phyloP scores from a whole-genome alignment of 768 basidiomycete species.

The Neoboletus brunneissimus region DNA sequence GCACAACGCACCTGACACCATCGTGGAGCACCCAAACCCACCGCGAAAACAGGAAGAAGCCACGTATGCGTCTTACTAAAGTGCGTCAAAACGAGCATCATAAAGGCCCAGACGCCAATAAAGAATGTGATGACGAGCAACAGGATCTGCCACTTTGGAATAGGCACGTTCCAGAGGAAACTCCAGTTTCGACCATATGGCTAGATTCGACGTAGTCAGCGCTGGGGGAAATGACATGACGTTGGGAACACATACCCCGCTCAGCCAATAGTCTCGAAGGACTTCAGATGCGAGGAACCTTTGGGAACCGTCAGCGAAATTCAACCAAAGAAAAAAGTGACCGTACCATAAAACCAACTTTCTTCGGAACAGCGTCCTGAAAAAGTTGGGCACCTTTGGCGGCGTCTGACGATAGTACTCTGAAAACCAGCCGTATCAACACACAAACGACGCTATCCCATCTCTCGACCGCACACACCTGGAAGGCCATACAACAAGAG shows the following conservation, averaged over 20 bases:
- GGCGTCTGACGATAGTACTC: conserved; percentile 92
- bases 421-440: conserved; percentile 25
- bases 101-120: conserved; percentile 76
- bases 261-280: conserved; percentile 89
- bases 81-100: conserved; percentile 73
- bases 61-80: conserved; percentile 95
- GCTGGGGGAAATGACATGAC: background rate
- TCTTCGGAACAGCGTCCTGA: conserved; percentile 82
- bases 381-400: conserved; percentile 91
- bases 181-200: conserved; percentile 94
- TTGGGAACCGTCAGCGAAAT: background rate
- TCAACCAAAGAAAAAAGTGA: background rate
- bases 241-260: conserved; percentile 54
- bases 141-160: conserved; percentile 81
- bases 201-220: conserved; percentile 35
- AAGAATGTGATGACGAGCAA: conserved; percentile 83
- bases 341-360: conserved; percentile 83
- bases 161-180: conserved; percentile 84
- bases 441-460: background rate
- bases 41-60: conserved; percentile 92
- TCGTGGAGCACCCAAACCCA: conserved; percentile 88
- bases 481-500: conserved; percentile 85
- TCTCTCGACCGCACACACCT: conserved; percentile 42
- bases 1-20: conserved; percentile 79
- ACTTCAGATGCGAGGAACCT: conserved; percentile 88